A percentile compares a stretch with the other conserved stretches of the same genome.
Conservation (phyloP, 1,139 yeast species). For the Kodamaea ohmeri region DNA sequence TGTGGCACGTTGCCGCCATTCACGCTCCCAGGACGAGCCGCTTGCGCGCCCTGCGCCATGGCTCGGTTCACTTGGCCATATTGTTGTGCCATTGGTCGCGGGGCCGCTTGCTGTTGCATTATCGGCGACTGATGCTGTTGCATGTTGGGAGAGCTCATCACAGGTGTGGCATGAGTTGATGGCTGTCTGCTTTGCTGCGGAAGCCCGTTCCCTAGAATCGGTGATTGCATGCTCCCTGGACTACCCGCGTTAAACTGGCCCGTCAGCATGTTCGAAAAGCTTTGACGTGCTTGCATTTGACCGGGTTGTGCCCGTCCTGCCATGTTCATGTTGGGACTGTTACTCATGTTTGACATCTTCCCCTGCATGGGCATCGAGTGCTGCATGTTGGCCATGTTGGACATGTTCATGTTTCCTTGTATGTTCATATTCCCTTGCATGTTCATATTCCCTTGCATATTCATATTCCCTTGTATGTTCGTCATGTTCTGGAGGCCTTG, state of each 20-base stretch:
- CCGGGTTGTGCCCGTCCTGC: conserved; percentile 9
- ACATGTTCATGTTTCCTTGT: conserved; percentile 3
- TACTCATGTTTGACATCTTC: conserved; percentile 4
- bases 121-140: conserved; percentile 16
- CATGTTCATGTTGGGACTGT: conserved; percentile 7
- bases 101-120: conserved; percentile 13
- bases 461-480: conserved; percentile 8
- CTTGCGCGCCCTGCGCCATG: conserved; percentile 7
- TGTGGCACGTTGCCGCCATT: conserved; percentile 10
- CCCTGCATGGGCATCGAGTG: no score
- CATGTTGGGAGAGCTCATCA: conserved; percentile 14
- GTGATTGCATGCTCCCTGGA: conserved; percentile 10
- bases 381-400: conserved; percentile 3
- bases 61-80: conserved; percentile 10
- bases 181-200: conserved; percentile 12
- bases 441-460: conserved; percentile 6
- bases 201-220: conserved; percentile 9
- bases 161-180: conserved; percentile 16
- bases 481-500: neutral
- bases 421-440: conserved; percentile 4
- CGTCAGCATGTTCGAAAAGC: conserved; percentile 7
- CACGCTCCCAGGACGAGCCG: no score
- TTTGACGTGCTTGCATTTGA: conserved; percentile 9
- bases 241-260: conserved; percentile 9
- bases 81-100: conserved; percentile 8